A percentile compares a stretch with the other conserved stretches of the same genome.
These are phyloP conservation scores for Globisporangium sylvaticum DNA, from an alignment of 352 stramenopile genomes.

Conservation along the genomic window DNA sequence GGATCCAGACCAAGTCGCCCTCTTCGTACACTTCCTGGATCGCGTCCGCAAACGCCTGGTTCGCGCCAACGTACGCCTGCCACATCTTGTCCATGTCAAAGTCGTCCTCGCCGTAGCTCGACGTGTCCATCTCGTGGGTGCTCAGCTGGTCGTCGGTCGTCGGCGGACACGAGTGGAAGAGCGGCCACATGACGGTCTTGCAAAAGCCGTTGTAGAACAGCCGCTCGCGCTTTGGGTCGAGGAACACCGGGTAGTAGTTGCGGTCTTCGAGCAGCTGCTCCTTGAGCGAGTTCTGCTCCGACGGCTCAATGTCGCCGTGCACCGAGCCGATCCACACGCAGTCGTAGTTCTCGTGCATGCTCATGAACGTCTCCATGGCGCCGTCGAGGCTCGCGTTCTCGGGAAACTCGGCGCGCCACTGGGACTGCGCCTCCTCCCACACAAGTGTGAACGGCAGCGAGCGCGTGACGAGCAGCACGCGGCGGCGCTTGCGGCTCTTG, in stretches of 20 bases:
- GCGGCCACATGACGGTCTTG: slow-evolving; percentile 89
- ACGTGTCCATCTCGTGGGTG: slow-evolving; percentile 49
- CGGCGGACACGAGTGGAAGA: slow-evolving; percentile 86
- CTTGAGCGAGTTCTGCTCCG: slow-evolving; percentile 76
- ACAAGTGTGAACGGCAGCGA: slow-evolving; percentile 76
- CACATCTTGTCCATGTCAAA: slow-evolving; percentile 83
- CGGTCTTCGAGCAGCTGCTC: slow-evolving; percentile 88
- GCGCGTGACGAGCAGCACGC: slow-evolving; percentile 73
- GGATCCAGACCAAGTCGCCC: slow-evolving; percentile 88
- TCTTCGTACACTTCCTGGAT: slow-evolving; percentile 87
- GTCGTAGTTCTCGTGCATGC: slow-evolving; percentile 74
- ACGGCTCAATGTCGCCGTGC: slow-evolving; percentile 73
- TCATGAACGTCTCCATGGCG: slow-evolving; percentile 76
- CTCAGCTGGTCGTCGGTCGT: slow-evolving; percentile 76
- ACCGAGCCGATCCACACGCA: slow-evolving; percentile 84
- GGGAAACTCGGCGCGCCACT: slow-evolving; percentile 79
- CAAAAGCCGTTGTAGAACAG: slow-evolving; percentile 91
- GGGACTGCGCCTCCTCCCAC: slow-evolving; percentile 72
- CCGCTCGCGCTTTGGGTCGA: slow-evolving; percentile 79
- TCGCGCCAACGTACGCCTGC: slow-evolving; percentile 88
- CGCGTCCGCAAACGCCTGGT: slow-evolving; percentile 84
- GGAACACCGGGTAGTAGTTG: slow-evolving; percentile 89
- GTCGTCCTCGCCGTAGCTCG: slow-evolving; percentile 43
- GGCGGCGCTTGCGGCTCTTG: slow-evolving; percentile 37
- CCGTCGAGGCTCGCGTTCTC: slow-evolving; percentile 69